A percentile compares a stretch with the other conserved stretches of the same genome.
Evolutionary conservation across 129 eudicot species (phyloP).

Genomic region (Escallonia rubra): DNA sequence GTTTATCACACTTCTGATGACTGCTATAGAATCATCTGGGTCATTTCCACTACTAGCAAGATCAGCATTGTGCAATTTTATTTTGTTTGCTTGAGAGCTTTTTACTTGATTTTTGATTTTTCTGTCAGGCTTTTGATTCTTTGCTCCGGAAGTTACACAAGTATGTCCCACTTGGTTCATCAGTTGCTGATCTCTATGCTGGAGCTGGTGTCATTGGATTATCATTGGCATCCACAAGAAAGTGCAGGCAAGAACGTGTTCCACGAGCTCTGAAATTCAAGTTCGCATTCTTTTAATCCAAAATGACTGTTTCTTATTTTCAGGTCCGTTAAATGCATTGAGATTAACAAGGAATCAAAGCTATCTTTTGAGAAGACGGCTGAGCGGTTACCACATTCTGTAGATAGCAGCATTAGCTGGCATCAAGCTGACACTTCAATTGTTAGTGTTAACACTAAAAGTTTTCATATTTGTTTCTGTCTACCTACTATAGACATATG

Average conservation of each 20-base stretch:
- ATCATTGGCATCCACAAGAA: conserved; percentile 79
- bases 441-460: conserved; percentile 40
- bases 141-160: conserved; percentile 81
- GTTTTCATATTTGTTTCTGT: neutral
- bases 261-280: conserved; percentile 2
- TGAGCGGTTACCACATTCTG: conserved; percentile 60
- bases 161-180: conserved; percentile 82
- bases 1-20: neutral
- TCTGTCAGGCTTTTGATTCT: conserved; percentile 83
- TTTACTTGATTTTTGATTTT: conserved; percentile 12
- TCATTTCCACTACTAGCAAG: conserved; percentile 5
- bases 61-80: conserved; percentile 7
- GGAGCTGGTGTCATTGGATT: conserved; percentile 98
- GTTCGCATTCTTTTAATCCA: neutral
- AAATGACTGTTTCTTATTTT: conserved; percentile 3
- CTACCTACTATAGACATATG: neutral
- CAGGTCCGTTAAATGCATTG: conserved; percentile 89
- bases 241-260: conserved; percentile 56
- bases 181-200: conserved; percentile 92
- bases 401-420: conserved; percentile 90
- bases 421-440: conserved; percentile 82
- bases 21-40: conserved; percentile 2
- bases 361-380: conserved; percentile 81
- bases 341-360: conserved; percentile 91
- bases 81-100: neutral